phyloP scores from a whole-genome alignment of 2,329 filamentous ascomycete genomes.

The Metarhizium album region DNA sequence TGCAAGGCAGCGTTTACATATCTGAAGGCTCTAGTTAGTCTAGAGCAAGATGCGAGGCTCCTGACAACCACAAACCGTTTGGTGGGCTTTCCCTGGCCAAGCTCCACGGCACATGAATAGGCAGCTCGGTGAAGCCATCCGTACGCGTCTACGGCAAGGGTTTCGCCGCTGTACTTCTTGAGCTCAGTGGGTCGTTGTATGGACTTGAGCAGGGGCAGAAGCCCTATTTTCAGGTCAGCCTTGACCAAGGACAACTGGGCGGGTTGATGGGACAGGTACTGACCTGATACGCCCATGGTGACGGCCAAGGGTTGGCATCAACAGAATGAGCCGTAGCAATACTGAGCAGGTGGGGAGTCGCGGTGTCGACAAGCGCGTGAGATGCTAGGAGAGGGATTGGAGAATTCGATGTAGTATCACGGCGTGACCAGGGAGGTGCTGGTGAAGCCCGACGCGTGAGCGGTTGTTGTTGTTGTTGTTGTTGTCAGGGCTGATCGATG shows the following conservation, averaged over 20 bases:
- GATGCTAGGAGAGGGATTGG: neutral
- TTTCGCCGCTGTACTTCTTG: conserved; percentile 79
- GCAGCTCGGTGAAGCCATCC: conserved; percentile 96
- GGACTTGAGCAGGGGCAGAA: conserved; percentile 87
- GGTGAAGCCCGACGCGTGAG: neutral
- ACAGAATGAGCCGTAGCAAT: neutral
- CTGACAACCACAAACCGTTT: conserved; percentile 51
- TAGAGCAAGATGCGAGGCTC: neutral
- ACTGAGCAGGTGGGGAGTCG: neutral
- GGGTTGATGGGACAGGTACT: neutral
- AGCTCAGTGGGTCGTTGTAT: conserved; percentile 84
- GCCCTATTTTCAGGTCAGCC: conserved; percentile 39
- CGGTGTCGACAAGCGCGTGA: neutral
- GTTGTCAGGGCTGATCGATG: neutral
- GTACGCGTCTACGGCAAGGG: conserved; percentile 91
- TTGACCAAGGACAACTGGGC: neutral
- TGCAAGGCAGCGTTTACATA: conserved; percentile 86
- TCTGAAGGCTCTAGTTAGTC: conserved; percentile 31
- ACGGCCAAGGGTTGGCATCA: neutral
- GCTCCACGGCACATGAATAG: conserved; percentile 78
- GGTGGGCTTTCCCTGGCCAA: conserved; percentile 81
- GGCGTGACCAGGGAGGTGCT: neutral
- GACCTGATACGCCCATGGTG: conserved; percentile 29
- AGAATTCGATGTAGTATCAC: neutral
- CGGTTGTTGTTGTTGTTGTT: too few relatives aligned